Evolutionary conservation across 305 asterid genomes (phyloP).

Genomic region (Fraxinus sp.): DNA sequence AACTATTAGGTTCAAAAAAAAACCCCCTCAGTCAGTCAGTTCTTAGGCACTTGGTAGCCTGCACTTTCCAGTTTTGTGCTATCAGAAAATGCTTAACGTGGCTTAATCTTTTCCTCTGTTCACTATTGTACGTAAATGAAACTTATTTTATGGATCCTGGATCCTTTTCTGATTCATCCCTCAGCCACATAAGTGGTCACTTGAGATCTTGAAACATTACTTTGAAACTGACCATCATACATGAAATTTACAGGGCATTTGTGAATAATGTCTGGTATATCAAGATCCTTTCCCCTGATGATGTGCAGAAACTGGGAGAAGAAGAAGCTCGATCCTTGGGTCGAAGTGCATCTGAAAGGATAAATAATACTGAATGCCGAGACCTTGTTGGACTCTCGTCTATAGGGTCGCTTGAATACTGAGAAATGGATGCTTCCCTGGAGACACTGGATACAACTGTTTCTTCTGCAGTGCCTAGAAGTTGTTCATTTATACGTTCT

Average conservation of each 20-base stretch:
- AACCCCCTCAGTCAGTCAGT: background rate
- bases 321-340: constrained; percentile 60
- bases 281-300: constrained; percentile 94
- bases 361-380: constrained; percentile 39
- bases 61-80: background rate
- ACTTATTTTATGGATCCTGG: background rate
- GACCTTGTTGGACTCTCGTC: constrained; percentile 51
- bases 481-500: background rate
- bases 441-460: constrained; percentile 9
- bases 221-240: background rate
- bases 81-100: background rate
- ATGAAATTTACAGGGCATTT: constrained; percentile 59
- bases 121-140: background rate
- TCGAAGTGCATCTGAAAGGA: constrained; percentile 45
- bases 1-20: too few species aligned
- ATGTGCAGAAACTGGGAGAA: constrained; percentile 73
- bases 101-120: background rate
- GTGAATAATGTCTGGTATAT: constrained; percentile 92
- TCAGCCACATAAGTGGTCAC: background rate
- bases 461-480: background rate
- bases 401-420: constrained; percentile 55
- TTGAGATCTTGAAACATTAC: background rate
- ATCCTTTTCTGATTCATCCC: background rate
- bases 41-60: background rate
- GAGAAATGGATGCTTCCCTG: constrained; percentile 19